Base-by-base conservation (phyloP, 1,284 basidiomycete genomes). In the Ustilago xerochloae region DNA sequence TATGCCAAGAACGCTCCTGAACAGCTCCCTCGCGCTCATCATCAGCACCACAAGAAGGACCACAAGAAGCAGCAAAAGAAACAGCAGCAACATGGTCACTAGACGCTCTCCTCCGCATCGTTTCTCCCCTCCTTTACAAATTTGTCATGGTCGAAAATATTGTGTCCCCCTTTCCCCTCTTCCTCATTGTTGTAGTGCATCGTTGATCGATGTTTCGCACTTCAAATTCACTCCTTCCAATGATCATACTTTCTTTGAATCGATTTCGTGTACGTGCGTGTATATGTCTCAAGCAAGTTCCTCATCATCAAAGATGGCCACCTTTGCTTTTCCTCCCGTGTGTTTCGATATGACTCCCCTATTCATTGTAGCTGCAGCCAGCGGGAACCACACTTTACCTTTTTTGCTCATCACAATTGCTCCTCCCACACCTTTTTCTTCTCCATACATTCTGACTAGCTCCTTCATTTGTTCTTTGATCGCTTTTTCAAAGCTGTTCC, bases 301-400 rank as follows among this genome's bases (percentile, higher is more conserved):
- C 30, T 93, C 92, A 64, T 93, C 90, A 29, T 86, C 85, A 82
- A 92, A 93, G 60, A 93, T 91, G 6, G 91, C 92, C 0, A 90
- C 91, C 82, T 88, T 88, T 0, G 91, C 87, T 5, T 89, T 80
- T 8, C 90, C 91, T 57, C 92, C 90, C 57, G 87, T 86, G 30
- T 87, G 85, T 45, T 46, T 38, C 6, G 65, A 63, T n/a, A 93
- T 89, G 15, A 92, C 86, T 4, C 92, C 92, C 48, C 92, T 87
- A 80, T 92, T 92, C 92, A 93, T 93, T 3, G 91, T 90, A 20
- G 87, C 86, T 66, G 89, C 90, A 78, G 92, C 92, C 65, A 93
- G 22, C 0, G 73, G 73, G 38, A 76, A 76, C 43, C 58, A 70
- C 3, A 50, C 67, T n/a, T 76, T 67, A 89, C 91, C 89, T 67